Evolutionary conservation across 1,139 yeast species (phyloP), one percentile per base, ranked within the genome.

Genomic region (Nadsonia starkeyi-henricii): DNA sequence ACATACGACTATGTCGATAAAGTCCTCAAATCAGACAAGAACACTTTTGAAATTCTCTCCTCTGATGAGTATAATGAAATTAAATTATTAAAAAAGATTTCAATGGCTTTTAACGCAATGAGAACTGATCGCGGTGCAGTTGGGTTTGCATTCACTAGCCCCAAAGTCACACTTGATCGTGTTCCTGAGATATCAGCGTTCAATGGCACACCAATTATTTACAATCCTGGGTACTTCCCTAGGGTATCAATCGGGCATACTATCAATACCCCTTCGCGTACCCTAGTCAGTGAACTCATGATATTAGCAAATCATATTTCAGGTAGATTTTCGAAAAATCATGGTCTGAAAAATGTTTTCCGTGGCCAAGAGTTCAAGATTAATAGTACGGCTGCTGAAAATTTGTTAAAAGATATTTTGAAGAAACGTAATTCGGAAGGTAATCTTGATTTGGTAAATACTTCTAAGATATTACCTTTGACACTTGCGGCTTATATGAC

Each of bases 261-360:
- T n/a, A 15, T 33, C 12, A 33, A 33, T 33, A 33, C 39, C 17
- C 17, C 17, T 4, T 33, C 39, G 9, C 39, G 39, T 33, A 33
- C 39, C 17, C 50, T 89, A 30, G 96, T 89, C 2, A 75, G 91
- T 0, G 94, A 88, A 60, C 64, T 83, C 50, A 89, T 89, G 97
- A 74, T 89, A 33, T 66, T 76, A 41, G 85, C 93, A 1, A 88
- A 88, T 61, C 68, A 73, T 30, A 64, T 80, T 1, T 73, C 80
- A 1, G 89, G 89, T 0, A 54, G 61, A 1, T 77, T 69, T 56
- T 33, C 39, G 4, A 12, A 33, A 33, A 33, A 33, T 3, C 39
- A 33, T 15, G 39, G 39, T 15, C 17, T 33, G 9, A 33, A 33
- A 15, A 33, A n/a, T 15, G 39, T 33, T 12, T 33, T 33, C 39